Evolutionary conservation across 441 rosid species (phyloP), one percentile per base, ranked within the genome.

Genomic region (Pelargonium exstipulatum): DNA sequence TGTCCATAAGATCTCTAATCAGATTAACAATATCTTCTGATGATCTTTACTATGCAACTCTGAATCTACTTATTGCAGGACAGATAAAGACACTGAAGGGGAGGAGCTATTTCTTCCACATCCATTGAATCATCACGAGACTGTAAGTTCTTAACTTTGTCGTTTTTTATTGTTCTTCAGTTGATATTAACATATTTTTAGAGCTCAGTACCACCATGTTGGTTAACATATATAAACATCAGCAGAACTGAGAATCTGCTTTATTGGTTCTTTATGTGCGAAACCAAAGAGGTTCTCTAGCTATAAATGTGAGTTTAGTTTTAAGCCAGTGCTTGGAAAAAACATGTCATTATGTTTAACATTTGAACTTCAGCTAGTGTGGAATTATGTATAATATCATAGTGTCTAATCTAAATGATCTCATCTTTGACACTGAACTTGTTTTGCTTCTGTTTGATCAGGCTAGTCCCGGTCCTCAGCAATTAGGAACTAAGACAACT

Each of bases 1-100:
- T 45, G 35, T 22, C 61, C 3, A n/a, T 29, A 16, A 24, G 29
- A 20, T 64, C 53, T 37, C 42, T 6, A 37, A 37, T 37, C 22
- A 53, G 22, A 53, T 4, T 7, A 16, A 10, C 26, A 57, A 22
- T 64, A 13, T 9, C 69, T 64, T 9, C 14, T 5, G 65, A 0
- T 55, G 22, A 13, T 60, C 62, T 45, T 64, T 7, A 57, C n/a
- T 17, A 20, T 1, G 8, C 22, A 8, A 2, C 45, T 9, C 10
- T 13, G 29, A 63, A 12, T 65, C 62, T 74, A 70, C 35, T 6
- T 62, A 45, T 64, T 74, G 73, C 83, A 86, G 90, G 80, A 79
- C 79, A 61, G 86, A 84, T 64, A 77, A 77, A 53, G 87, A 83
- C 72, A 83, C 88, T 13, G 79, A 78, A 63, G 82, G 81, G 20